Evolutionary conservation across 768 basidiomycete species (phyloP), one percentile per base, ranked within the genome.

Genomic region (Pisolithus marmoratus): DNA sequence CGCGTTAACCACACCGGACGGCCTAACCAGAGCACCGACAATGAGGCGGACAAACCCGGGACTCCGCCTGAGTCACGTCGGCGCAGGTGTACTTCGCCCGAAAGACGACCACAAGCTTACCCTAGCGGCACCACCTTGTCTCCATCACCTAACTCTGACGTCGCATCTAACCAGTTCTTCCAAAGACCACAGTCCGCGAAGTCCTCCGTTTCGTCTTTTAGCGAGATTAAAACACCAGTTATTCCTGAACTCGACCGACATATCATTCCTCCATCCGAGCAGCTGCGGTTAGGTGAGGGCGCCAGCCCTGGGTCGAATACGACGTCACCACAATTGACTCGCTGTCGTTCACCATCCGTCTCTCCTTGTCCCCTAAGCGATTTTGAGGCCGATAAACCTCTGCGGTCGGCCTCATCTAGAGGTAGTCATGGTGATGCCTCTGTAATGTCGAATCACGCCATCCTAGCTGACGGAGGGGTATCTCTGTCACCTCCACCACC

Each of bases 61-160:
- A 50, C 53, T 23, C 54, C 53, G 12, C 59, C 54, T 17, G 29
- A 34, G 23, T 43, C 34, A 9, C 49, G 51, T 29, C 46, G 42
- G 27, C 52, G 15, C 46, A 40, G 4, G 47, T 53, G 20, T 14
- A 45, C 49, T 24, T 56, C 40, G 24, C 55, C 19, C 17, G 58
- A 54, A n/a, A 51, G 41, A 48, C 56, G 56, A 5, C 23, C 57
- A 49, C 56, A 51, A 24, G 54, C 66, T 2, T 69, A 74, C 15
- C 75, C 74, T 0, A 79, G 77, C 54, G 75, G 74, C 6, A 73
- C 77, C 0, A 82, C 83, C 0, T 66, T 76, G 9, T 81, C 84
- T 0, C 81, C 85, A 0, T 87, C 84, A 1, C 82, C 83, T 6
- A 73, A 76, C 45, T 80, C 80, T 15, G 81, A 83, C 40, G 72